Percentiles rank a stretch among this genome's conserved stretches.
These are phyloP conservation scores for Angophora floribunda DNA, from an alignment of 345 rosid species.

Conservation along the genomic window DNA sequence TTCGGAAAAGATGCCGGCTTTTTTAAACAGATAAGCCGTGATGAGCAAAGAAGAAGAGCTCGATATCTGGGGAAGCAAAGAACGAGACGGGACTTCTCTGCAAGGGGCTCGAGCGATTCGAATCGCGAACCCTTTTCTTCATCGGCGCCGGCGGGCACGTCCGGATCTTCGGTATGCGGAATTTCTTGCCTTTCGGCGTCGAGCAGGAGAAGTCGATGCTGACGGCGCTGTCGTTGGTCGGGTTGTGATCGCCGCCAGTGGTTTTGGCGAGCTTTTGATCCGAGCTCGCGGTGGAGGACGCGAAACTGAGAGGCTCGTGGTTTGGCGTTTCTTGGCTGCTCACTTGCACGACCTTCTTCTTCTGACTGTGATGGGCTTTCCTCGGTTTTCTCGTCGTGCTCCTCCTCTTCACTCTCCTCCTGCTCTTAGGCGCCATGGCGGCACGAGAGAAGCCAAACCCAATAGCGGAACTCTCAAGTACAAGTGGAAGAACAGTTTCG, in stretches of 20 bases:
- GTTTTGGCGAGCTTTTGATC: background rate
- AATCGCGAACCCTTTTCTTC: background rate
- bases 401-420: background rate
- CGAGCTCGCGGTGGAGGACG: background rate
- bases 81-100: background rate
- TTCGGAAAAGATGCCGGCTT: background rate
- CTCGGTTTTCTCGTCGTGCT: background rate
- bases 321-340: background rate
- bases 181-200: background rate
- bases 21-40: background rate
- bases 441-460: background rate
- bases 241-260: background rate
- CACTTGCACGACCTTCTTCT: background rate
- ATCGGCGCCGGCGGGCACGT: slow-evolving; percentile 9
- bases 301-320: background rate
- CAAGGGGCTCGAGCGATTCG: background rate
- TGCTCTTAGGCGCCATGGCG: background rate
- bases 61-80: background rate
- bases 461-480: background rate
- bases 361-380: background rate
- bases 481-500: background rate
- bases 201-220: background rate
- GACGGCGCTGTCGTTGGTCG: background rate
- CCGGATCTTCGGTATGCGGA: background rate
- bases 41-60: background rate